These are phyloP conservation scores for Tympanopsis confertula DNA, from an alignment of 2,329 filamentous ascomycete species.

Conservation along the genomic window DNA sequence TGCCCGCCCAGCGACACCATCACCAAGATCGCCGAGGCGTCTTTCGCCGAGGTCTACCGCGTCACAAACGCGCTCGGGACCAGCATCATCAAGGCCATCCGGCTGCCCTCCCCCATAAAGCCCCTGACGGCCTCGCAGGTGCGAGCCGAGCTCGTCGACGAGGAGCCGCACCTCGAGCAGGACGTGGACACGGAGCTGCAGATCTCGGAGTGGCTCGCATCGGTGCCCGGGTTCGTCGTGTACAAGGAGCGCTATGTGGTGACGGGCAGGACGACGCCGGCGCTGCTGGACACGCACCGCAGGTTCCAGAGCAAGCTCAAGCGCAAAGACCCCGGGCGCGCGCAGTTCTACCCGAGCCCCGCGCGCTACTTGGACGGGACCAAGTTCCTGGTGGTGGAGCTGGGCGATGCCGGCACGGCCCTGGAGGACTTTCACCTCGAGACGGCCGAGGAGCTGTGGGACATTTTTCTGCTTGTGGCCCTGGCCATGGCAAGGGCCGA, in stretches of 20 bases:
- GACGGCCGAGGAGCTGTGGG: conserved; percentile 43
- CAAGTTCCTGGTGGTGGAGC: conserved; percentile 47
- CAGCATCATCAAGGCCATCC: conserved; percentile 55
- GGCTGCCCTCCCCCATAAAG: conserved; percentile 44
- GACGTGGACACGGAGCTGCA: conserved; percentile 46
- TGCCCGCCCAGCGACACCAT: conserved; percentile 39
- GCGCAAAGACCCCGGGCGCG: conserved; percentile 39
- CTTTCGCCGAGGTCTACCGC: conserved; percentile 55
- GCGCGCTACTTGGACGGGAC: conserved; percentile 45
- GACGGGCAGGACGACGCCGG: conserved; percentile 38
- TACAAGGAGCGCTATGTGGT: conserved; percentile 56
- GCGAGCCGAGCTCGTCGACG: conserved; percentile 41
- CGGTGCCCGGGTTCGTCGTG: conserved; percentile 52
- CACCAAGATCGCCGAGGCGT: conserved; percentile 55
- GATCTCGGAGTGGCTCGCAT: conserved; percentile 52
- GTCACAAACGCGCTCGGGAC: conserved; percentile 45
- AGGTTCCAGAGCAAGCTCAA: conserved; percentile 40
- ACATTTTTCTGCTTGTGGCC: conserved; percentile 48
- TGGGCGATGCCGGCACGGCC: conserved; percentile 49
- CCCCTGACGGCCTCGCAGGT: conserved; percentile 44
- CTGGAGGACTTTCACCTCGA: conserved; percentile 44
- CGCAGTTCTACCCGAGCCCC: conserved; percentile 52
- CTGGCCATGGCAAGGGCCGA: conserved; percentile 50
- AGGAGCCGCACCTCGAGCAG: conserved; percentile 40
- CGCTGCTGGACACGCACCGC: conserved; percentile 48